phyloP scores from a whole-genome alignment of 208 protist species.

The Porcisia hertigi region DNA sequence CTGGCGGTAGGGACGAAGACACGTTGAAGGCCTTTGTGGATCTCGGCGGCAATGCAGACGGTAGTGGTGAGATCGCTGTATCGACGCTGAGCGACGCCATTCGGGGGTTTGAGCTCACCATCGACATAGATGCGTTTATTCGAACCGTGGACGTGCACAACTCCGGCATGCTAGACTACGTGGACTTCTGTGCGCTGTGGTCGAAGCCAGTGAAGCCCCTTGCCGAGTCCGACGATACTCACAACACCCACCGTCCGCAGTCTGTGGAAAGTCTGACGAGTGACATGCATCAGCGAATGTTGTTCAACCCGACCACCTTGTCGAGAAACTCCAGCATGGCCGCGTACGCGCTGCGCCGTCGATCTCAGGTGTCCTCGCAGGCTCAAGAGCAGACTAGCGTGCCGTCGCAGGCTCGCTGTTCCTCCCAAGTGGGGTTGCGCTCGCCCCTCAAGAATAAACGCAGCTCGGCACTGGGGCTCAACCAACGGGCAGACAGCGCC shows the following conservation, averaged over 20 bases:
- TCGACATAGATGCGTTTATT: slow-evolving; percentile 79
- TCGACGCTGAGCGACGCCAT: slow-evolving; percentile 58
- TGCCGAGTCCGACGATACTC: not conserved
- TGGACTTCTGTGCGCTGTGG: slow-evolving; percentile 78
- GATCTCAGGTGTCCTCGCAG: not conserved
- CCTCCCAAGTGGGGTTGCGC: not conserved
- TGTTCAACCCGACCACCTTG: slow-evolving; percentile 15
- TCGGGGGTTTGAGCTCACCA: slow-evolving; percentile 69
- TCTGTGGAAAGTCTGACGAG: not conserved
- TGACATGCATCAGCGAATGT: slow-evolving; percentile 12
- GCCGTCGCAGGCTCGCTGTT: not conserved
- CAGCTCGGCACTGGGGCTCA: not conserved
- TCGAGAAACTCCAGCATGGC: slow-evolving; percentile 16
- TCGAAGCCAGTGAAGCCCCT: slow-evolving; percentile 11
- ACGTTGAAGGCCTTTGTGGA: slow-evolving; percentile 79
- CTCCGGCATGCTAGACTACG: slow-evolving; percentile 57
- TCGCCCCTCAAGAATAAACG: not conserved
- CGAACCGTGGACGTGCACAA: slow-evolving; percentile 53
- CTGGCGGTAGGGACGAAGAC: slow-evolving; percentile 41
- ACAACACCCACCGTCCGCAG: slow-evolving; percentile 4
- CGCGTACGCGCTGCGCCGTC: slow-evolving; percentile 7
- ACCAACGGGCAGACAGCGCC: not conserved
- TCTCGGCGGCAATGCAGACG: slow-evolving; percentile 78
- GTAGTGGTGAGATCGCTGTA: slow-evolving; percentile 50
- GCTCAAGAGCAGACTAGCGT: not conserved